phyloP scores from a whole-genome alignment of 176 grass and related monocot species.

The Triticum timopheevii region DNA sequence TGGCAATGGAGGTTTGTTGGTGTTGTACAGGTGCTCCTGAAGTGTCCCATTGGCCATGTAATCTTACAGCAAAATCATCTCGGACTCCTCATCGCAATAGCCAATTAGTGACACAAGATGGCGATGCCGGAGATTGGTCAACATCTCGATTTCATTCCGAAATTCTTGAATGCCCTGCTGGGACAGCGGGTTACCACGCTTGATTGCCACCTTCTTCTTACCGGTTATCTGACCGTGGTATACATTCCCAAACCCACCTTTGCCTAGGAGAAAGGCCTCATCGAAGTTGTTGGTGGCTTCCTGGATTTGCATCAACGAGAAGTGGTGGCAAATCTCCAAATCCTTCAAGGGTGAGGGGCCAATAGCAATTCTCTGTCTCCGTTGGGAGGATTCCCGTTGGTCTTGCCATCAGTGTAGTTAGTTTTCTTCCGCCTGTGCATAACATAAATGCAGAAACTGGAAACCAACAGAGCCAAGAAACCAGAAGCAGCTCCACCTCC shows the following conservation, averaged over 20 bases:
- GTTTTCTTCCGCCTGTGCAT: not conserved
- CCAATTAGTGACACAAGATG: conserved; percentile 61
- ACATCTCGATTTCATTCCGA: conserved; percentile 47
- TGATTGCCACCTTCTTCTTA: conserved; percentile 24
- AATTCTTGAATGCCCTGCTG: conserved; percentile 46
- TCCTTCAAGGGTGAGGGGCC: not conserved
- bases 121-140: conserved; percentile 41
- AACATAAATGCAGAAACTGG: not conserved
- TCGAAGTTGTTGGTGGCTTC: conserved; percentile 5
- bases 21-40: conserved; percentile 47
- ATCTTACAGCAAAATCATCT: conserved; percentile 62
- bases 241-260: conserved; percentile 20
- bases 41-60: conserved; percentile 56
- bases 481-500: not conserved
- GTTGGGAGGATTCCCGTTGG: not conserved
- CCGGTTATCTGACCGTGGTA: not conserved
- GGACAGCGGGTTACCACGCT: conserved; percentile 33
- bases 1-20: conserved; percentile 32
- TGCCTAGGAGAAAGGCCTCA: not conserved
- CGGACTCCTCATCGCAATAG: conserved; percentile 42
- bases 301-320: not conserved
- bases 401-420: not conserved
- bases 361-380: not conserved
- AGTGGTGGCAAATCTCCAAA: not conserved
- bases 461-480: not conserved